Conservation (phyloP, 2,329 filamentous ascomycete species). For the Diplocarpon rosae region DNA sequence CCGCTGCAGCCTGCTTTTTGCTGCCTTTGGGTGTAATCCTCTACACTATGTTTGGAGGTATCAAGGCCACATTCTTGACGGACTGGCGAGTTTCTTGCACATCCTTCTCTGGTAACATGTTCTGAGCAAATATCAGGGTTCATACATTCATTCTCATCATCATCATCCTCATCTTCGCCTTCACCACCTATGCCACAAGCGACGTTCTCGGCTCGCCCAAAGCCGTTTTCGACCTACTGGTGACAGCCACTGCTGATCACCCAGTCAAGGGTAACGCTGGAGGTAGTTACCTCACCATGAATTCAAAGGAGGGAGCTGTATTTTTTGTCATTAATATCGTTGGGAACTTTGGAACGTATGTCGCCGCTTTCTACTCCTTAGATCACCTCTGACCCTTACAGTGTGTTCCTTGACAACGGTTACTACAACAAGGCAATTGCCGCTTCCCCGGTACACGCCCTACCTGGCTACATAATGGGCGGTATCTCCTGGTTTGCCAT, state of each 20-base stretch:
- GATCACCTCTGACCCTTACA: conserved; percentile 31
- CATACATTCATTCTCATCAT: conserved; percentile 78
- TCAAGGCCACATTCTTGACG: conserved; percentile 80
- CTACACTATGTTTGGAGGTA: conserved; percentile 68
- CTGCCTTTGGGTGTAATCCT: conserved; percentile 70
- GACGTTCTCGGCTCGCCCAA: conserved; percentile 62
- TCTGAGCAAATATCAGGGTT: conserved; percentile 44
- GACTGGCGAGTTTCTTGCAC: conserved; percentile 18
- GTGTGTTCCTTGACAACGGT: conserved; percentile 73
- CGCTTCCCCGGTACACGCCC: conserved; percentile 70
- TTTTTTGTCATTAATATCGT: conserved; percentile 90
- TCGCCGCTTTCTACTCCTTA: background rate
- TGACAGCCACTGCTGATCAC: conserved; percentile 54
- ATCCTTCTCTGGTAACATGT: background rate
- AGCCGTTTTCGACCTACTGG: conserved; percentile 67
- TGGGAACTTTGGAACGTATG: conserved; percentile 57
- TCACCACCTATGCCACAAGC: conserved; percentile 70
- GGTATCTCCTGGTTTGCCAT: conserved; percentile 89
- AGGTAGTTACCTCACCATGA: conserved; percentile 82
- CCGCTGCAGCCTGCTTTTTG: conserved; percentile 73
- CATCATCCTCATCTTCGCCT: conserved; percentile 76
- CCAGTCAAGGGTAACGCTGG: conserved; percentile 71
- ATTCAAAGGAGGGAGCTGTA: conserved; percentile 66
- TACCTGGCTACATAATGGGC: conserved; percentile 74
- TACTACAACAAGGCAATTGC: conserved; percentile 95